Conservation (phyloP, 805 yeast genomes). For the Metschnikowia peoriensis region DNA sequence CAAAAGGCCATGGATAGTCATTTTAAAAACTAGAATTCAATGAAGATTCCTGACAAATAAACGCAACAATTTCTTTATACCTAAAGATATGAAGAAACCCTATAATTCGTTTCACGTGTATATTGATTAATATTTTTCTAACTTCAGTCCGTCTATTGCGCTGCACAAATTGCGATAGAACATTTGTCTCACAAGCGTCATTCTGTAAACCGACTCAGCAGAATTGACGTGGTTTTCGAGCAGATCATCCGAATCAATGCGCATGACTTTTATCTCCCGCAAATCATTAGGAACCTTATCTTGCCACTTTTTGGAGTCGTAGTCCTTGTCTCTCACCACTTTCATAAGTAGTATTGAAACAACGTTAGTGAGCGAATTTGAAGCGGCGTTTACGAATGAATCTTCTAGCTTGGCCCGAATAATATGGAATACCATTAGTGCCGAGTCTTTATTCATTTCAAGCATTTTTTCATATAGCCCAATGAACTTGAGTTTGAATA, state of each 20-base stretch:
- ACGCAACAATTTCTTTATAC: too few species aligned
- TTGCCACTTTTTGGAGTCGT: constrained; percentile 8
- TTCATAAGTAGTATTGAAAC: constrained; percentile 27
- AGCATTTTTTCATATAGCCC: constrained; percentile 29
- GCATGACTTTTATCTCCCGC: not conserved
- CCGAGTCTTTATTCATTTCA: constrained; percentile 19
- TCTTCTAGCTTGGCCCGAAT: constrained; percentile 27
- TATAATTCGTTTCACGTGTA: too few species aligned
- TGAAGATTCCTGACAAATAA: not conserved
- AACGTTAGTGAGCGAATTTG: constrained; percentile 26
- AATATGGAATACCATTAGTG: constrained; percentile 31
- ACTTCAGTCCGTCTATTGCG: constrained; percentile 33
- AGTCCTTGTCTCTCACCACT: constrained; percentile 16
- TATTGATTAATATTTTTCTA: constrained; percentile 25
- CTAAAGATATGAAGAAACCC: too few species aligned
- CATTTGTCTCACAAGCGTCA: constrained; percentile 22
- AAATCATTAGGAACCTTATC: not conserved
- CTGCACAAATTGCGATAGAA: constrained; percentile 36
- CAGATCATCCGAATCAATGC: not conserved
- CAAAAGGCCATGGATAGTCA: constrained; percentile 59
- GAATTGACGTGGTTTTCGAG: not conserved
- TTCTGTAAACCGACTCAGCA: constrained; percentile 2
- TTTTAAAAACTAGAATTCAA: not conserved
- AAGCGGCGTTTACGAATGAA: constrained; percentile 26
- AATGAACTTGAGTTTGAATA: constrained; percentile 31